phyloP scores from a whole-genome alignment of 2,329 filamentous ascomycete genomes.

The Alternaria triticina region DNA sequence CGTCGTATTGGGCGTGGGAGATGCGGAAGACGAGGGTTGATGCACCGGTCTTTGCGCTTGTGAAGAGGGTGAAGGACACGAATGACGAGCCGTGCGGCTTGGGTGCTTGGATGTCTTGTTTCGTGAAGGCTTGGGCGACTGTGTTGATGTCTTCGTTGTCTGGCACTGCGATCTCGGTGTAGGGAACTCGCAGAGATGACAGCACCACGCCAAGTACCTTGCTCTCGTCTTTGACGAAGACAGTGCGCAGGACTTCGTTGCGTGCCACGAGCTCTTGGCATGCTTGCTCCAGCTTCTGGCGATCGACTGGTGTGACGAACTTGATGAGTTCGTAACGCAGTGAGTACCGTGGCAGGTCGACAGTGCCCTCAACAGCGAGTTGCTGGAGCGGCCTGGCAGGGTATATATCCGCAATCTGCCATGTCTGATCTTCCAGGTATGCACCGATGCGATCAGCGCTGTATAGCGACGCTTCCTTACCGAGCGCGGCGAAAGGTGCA shows the following conservation, averaged over 20 bases:
- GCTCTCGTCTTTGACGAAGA: conserved; percentile 62
- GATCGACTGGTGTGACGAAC: conserved; percentile 60
- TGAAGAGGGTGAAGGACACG: conserved; percentile 55
- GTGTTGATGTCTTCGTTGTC: conserved; percentile 59
- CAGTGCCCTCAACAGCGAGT: conserved; percentile 65
- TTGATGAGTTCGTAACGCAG: conserved; percentile 70
- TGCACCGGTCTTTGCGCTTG: conserved; percentile 63
- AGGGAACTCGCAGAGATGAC: conserved; percentile 58
- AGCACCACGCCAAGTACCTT: conserved; percentile 65
- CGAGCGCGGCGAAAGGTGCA: conserved; percentile 61
- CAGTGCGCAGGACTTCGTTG: conserved; percentile 70
- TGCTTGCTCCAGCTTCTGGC: conserved; percentile 55
- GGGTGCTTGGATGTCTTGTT: conserved; percentile 61
- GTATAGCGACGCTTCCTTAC: conserved; percentile 52
- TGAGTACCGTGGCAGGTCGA: conserved; percentile 65
- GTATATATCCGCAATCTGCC: conserved; percentile 62
- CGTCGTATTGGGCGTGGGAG: conserved; percentile 74
- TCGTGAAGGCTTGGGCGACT: conserved; percentile 62
- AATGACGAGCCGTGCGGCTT: conserved; percentile 63
- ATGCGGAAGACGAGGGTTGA: conserved; percentile 65
- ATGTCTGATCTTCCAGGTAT: conserved; percentile 58
- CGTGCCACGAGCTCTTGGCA: conserved; percentile 64
- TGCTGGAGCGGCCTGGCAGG: conserved; percentile 66
- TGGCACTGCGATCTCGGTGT: conserved; percentile 46
- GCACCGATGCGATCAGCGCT: conserved; percentile 58